phyloP scores from a whole-genome alignment of 164 flowering plant species.

The grape (Vitis vinifera) region ASM3070453v1 NC_081822.1:1162001-1162500 shows the following conservation, averaged over 20 bases:
- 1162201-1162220: conserved; percentile 52
- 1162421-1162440: not conserved
- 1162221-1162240: conserved; percentile 48
- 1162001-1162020: no score
- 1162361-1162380: not conserved
- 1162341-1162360: not conserved
- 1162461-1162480: not conserved
- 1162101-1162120: no score
- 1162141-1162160: no score
- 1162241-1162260: conserved; percentile 59
- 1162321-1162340: conserved; percentile 45
- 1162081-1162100: no score
- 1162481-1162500: no score
- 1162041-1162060: no score
- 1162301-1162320: conserved; percentile 65
- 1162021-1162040: no score
- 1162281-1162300: conserved; percentile 55
- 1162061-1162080: no score
- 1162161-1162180: not conserved
- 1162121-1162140: no score
- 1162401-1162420: no score
- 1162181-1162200: not conserved
- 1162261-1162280: conserved; percentile 44
- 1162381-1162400: no score
- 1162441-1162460: not conserved